Percentiles rank a stretch among this genome's conserved stretches.
Evolutionary conservation across 768 basidiomycete genomes (phyloP).

Genomic region (Coprinopsis sp.): DNA sequence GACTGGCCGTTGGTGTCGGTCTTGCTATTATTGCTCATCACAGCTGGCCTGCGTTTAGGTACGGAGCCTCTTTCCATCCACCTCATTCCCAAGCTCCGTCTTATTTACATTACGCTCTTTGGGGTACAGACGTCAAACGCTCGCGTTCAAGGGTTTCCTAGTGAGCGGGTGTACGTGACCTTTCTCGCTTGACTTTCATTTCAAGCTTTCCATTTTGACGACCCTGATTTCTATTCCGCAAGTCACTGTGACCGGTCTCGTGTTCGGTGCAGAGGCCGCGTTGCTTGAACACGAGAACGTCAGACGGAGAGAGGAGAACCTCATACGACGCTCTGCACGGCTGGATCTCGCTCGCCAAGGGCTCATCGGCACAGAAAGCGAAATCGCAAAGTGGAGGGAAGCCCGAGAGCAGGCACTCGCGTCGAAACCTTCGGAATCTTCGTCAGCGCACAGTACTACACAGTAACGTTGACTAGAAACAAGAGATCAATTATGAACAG

Average conservation of each 20-base stretch:
- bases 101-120: background rate
- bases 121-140: constrained; percentile 61
- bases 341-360: constrained; percentile 72
- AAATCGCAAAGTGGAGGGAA: constrained; percentile 76
- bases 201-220: background rate
- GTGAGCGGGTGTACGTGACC: constrained; percentile 59
- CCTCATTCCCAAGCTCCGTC: background rate
- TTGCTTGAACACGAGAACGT: constrained; percentile 65
- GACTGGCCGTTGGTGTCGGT: constrained; percentile 54
- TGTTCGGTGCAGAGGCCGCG: constrained; percentile 73
- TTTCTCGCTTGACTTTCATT: background rate
- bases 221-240: too few species aligned
- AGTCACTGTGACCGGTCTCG: constrained; percentile 65
- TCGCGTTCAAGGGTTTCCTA: constrained; percentile 77
- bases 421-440: background rate
- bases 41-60: constrained; percentile 74
- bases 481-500: too few species aligned
- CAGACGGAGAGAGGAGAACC: constrained; percentile 62
- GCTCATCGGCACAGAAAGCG: constrained; percentile 75
- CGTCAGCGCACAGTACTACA: background rate
- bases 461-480: too few species aligned
- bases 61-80: constrained; percentile 13
- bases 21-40: constrained; percentile 59
- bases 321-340: constrained; percentile 67
- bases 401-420: constrained; percentile 12